A percentile compares a stretch with the other conserved stretches of the same genome.
phyloP scores from a whole-genome alignment of 371 early-diverging fungal species.

The Rhizopus delemar region DNA sequence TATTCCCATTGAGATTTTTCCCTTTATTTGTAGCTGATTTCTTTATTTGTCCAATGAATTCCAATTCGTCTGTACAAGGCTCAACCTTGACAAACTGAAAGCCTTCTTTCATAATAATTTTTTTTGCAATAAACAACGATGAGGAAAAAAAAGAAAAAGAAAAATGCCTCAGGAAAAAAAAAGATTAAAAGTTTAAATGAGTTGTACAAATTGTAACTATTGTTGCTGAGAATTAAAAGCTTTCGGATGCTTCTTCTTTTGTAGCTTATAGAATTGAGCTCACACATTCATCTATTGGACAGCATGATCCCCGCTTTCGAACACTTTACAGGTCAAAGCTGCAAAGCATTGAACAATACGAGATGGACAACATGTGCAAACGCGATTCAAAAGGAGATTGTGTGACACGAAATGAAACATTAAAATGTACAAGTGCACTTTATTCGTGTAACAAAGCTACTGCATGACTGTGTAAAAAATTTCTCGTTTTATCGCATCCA shows the following conservation, averaged over 20 bases:
- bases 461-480: not conserved
- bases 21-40: slow-evolving; percentile 19
- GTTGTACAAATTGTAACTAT: not conserved
- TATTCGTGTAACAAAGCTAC: not conserved
- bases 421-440: not conserved
- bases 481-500: slow-evolving; percentile 48
- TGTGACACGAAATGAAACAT: not conserved
- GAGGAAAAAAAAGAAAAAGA: not conserved
- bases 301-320: too few relatives aligned
- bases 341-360: not conserved
- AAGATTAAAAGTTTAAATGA: slow-evolving; percentile 1
- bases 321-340: not conserved
- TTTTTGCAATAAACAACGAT: not conserved
- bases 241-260: slow-evolving; percentile 1
- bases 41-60: slow-evolving; percentile 31
- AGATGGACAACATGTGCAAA: not conserved
- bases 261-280: not conserved
- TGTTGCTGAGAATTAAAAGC: slow-evolving; percentile 1
- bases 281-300: not conserved
- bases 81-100: slow-evolving; percentile 32
- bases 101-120: slow-evolving; percentile 28
- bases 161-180: not conserved
- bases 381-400: too few relatives aligned
- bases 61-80: slow-evolving; percentile 26
- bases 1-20: slow-evolving; percentile 28